Base-by-base conservation (phyloP, 768 basidiomycete genomes). In the Suillus occidentalis region DNA sequence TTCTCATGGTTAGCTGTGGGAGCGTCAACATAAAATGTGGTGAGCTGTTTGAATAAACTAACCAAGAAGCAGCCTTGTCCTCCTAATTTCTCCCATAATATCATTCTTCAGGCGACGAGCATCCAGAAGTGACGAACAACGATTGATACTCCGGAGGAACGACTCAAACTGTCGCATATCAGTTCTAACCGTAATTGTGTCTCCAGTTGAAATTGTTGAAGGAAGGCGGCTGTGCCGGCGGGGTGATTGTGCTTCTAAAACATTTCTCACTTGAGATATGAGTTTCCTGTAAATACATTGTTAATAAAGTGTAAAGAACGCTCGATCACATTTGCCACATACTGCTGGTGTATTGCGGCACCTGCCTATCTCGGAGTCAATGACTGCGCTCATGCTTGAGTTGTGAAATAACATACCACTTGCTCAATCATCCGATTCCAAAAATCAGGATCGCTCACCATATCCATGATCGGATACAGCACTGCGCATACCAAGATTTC, bases 391-490 rank as follows among this genome's bases (percentile, higher is more conserved):
- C 25, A 13, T 10, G 20, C 18, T 20, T 28, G 6, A 59, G 6
- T 31, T 12, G 16, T n/a, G 49, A 8, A 6, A 50, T 28, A 57
- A 81, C 93, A 78, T 74, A 95, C 96, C 79, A 93, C 87, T 78
- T 95, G 89, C 75, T 98, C 96, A 59, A 98, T 92, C 43, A 87
- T 85, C 64, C 87, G 83, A 78, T 99, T 99, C 95, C 95, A 98
- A 68, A 97, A 97, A 76, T 99, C 97, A 6, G 95, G 94, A 75
- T 99, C 97, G 36, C 91, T 84, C 42, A 98, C 73, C 89, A 97
- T 93, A 58, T 98, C 94, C 82, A 97, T 88, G 62, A 97, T 76
- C 14, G 97, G 95, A 72, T 91, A 88, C 47, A 98, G 72, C 4
- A 97, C 87, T 2, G 89, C 82, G 72, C 94, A 96, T 5, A 91